phyloP scores from a whole-genome alignment of 139 green algal species.

The Nannochloris sp. region DNA sequence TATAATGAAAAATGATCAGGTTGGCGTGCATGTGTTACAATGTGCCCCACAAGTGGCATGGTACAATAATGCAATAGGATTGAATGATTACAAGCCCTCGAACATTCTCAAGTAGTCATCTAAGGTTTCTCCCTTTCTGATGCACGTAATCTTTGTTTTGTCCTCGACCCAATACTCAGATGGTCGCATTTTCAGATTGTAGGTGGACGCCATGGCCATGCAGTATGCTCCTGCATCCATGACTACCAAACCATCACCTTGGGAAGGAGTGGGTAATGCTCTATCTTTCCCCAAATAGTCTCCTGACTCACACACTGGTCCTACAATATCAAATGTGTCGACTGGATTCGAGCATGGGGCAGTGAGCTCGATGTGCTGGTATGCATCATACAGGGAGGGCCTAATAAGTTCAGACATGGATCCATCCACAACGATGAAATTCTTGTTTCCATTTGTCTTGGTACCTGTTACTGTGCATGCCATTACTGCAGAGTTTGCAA shows the following conservation, averaged over 20 bases:
- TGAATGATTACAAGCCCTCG: slow-evolving; percentile 35
- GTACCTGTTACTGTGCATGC: slow-evolving; percentile 84
- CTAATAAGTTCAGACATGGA: slow-evolving; percentile 94
- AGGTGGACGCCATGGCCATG: slow-evolving; percentile 96
- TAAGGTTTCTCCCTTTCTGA: slow-evolving; percentile 73
- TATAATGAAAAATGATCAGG: too few relatives aligned
- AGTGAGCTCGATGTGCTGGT: slow-evolving; percentile 96
- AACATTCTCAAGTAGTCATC: slow-evolving; percentile 82
- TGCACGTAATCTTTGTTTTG: slow-evolving; percentile 58
- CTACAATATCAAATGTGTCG: slow-evolving; percentile 82
- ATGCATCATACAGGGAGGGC: slow-evolving; percentile 81
- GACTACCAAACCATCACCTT: slow-evolving; percentile 77
- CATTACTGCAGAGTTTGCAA: slow-evolving; percentile 69
- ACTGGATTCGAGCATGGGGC: slow-evolving; percentile 36
- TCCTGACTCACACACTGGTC: slow-evolving; percentile 92
- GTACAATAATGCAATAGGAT: background rate
- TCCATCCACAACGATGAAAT: slow-evolving; percentile 94
- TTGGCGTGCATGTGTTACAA: too few relatives aligned
- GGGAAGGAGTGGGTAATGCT: slow-evolving; percentile 22
- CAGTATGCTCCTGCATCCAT: slow-evolving; percentile 94
- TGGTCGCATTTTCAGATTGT: slow-evolving; percentile 95
- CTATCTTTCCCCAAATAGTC: slow-evolving; percentile 94
- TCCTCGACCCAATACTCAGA: slow-evolving; percentile 86
- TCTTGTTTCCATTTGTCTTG: slow-evolving; percentile 96
- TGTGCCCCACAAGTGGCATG: too few relatives aligned